Evolutionary conservation across 176 grass and related monocot genomes (phyloP).

Genomic region (Otatea glauca): DNA sequence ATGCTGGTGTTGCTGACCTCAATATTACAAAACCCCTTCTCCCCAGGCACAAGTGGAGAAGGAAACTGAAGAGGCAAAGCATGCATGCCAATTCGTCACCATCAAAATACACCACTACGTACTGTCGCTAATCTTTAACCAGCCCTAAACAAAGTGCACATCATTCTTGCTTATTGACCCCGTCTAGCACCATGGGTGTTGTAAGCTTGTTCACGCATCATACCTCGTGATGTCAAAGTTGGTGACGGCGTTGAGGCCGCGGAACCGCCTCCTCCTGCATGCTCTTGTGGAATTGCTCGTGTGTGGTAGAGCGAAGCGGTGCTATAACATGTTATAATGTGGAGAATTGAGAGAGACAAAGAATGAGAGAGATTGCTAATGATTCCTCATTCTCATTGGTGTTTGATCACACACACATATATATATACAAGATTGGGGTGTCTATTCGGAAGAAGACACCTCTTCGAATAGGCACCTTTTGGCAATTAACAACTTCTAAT

Average conservation of each 20-base stretch:
- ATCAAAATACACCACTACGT: not conserved
- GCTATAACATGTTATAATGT: no score
- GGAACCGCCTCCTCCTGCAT: conserved; percentile 95
- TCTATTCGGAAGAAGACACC: no score
- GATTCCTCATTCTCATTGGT: no score
- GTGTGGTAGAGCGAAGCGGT: no score
- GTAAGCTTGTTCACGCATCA: conserved; percentile 54
- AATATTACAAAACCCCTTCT: conserved; percentile 70
- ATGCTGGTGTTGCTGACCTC: conserved; percentile 42
- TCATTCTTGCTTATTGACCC: not conserved
- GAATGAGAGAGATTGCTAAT: no score
- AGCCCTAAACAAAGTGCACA: not conserved
- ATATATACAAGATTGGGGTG: no score
- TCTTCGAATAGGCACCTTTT: no score
- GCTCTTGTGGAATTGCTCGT: no score
- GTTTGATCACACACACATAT: no score
- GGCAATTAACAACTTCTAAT: no score
- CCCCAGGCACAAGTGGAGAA: not conserved
- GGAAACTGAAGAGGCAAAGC: conserved; percentile 30
- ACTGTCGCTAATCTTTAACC: conserved; percentile 9
- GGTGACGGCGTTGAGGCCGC: conserved; percentile 89
- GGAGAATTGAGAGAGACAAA: no score
- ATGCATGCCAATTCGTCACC: not conserved
- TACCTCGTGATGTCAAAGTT: conserved; percentile 94
- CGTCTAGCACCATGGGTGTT: not conserved